A percentile compares a stretch with the other conserved stretches of the same genome.
These are phyloP conservation scores for Avena sativa DNA, from an alignment of 176 grass and related monocot genomes.

Conservation along the genomic window DNA sequence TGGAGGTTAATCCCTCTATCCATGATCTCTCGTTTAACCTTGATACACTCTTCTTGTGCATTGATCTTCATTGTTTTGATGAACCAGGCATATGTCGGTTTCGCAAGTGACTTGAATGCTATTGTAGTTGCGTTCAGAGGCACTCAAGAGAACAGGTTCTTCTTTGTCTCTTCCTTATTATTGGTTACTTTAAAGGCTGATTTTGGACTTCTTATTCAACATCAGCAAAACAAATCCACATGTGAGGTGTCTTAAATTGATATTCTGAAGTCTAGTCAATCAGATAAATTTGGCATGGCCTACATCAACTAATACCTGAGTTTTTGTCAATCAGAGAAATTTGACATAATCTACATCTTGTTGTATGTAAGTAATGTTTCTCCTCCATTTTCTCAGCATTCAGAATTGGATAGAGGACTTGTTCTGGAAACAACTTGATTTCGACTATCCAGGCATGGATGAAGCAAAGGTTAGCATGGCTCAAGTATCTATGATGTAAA, in stretches of 20 bases:
- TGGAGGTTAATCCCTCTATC: conserved; percentile 56
- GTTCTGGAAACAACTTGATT: conserved; percentile 90
- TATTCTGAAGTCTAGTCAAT: neutral
- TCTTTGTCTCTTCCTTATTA: conserved; percentile 19
- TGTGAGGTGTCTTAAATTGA: conserved; percentile 22
- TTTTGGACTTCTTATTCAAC: neutral
- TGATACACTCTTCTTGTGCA: conserved; percentile 17
- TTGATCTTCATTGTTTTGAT: conserved; percentile 25
- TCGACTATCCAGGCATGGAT: conserved; percentile 84
- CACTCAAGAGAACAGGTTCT: conserved; percentile 87
- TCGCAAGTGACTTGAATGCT: conserved; percentile 70
- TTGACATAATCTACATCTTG: neutral
- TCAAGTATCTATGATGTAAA: conserved; percentile 16
- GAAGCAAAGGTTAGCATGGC: conserved; percentile 76
- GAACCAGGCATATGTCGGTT: conserved; percentile 82
- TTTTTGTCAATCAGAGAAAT: neutral
- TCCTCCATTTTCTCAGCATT: conserved; percentile 58
- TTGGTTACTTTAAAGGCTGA: neutral
- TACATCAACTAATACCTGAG: neutral
- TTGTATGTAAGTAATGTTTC: conserved; percentile 34
- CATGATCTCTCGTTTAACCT: neutral
- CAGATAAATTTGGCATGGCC: conserved; percentile 2
- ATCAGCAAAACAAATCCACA: neutral
- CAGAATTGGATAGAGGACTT: conserved; percentile 96
- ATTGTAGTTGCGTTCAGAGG: conserved; percentile 91